Evolutionary conservation across 768 basidiomycete species (phyloP).

Genomic region (Xerocomus brunneocitrinus): DNA sequence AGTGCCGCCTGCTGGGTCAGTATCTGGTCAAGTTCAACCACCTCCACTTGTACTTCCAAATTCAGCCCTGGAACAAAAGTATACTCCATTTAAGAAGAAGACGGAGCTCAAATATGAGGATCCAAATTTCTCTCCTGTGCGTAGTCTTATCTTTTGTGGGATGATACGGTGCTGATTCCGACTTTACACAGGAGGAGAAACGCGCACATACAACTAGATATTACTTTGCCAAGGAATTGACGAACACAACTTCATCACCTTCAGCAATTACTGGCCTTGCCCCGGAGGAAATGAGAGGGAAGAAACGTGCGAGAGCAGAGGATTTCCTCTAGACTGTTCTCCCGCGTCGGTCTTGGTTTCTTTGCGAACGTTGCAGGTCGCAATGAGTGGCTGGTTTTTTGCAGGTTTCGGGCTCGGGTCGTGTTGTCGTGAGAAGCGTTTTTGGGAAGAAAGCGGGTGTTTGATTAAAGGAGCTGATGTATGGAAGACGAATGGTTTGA

Average conservation of each 20-base stretch:
- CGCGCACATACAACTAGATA: constrained; percentile 64
- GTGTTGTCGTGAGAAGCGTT: constrained; percentile 12
- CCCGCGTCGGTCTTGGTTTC: constrained; percentile 28
- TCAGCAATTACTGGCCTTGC: constrained; percentile 27
- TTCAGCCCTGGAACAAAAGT: constrained; percentile 55
- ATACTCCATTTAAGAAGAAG: constrained; percentile 71
- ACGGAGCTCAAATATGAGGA: constrained; percentile 72
- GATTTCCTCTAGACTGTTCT: constrained; percentile 59
- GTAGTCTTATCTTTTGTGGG: constrained; percentile 20
- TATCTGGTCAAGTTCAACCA: constrained; percentile 21
- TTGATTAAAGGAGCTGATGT: not conserved
- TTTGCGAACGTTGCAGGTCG: constrained; percentile 25
- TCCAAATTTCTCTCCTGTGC: constrained; percentile 73
- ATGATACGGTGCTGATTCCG: not conserved
- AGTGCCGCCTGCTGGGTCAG: constrained; percentile 19
- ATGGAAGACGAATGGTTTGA: constrained; percentile 21
- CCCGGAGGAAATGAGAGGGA: constrained; percentile 64
- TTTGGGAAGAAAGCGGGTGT: not conserved
- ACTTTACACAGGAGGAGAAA: constrained; percentile 62
- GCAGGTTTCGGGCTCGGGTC: constrained; percentile 24
- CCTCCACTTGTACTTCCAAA: constrained; percentile 47
- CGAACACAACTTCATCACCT: constrained; percentile 16
- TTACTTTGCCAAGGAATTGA: constrained; percentile 45
- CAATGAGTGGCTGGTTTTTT: constrained; percentile 30
- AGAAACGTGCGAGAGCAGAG: constrained; percentile 82